phyloP scores from a whole-genome alignment of 805 yeast species.

The Torulaspora franciscae region DNA sequence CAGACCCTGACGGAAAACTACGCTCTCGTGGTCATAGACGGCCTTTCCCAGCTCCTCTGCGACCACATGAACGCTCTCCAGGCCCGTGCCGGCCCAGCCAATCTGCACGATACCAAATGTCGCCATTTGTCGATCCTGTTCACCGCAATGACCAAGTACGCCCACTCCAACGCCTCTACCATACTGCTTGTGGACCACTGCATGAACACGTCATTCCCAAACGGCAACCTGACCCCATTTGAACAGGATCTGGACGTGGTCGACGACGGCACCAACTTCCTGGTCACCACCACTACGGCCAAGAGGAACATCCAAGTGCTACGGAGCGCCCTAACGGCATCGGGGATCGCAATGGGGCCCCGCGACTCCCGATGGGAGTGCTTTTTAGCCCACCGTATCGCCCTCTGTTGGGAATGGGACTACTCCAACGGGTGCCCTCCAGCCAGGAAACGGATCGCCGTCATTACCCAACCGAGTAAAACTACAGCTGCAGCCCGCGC shows the following conservation, averaged over 20 bases:
- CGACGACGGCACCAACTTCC: constrained; percentile 22
- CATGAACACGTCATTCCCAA: constrained; percentile 32
- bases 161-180: constrained; percentile 20
- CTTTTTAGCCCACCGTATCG: constrained; percentile 27
- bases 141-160: constrained; percentile 29
- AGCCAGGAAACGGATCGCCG: background rate
- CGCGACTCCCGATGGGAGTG: constrained; percentile 32
- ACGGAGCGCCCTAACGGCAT: constrained; percentile 31
- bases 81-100: constrained; percentile 7
- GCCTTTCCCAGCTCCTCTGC: constrained; percentile 30
- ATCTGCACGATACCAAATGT: constrained; percentile 30
- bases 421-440: background rate
- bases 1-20: background rate
- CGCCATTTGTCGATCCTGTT: constrained; percentile 25
- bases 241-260: constrained; percentile 21
- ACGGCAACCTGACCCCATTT: constrained; percentile 9
- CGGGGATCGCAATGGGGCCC: constrained; percentile 29
- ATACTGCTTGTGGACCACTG: constrained; percentile 30
- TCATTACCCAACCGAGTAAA: background rate
- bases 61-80: constrained; percentile 20
- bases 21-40: constrained; percentile 28
- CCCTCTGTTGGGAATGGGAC: constrained; percentile 31
- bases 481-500: background rate
- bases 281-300: constrained; percentile 16
- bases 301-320: constrained; percentile 27